Base-by-base conservation (phyloP, 2,329 filamentous ascomycete genomes). In the Escovopsis weberi region DNA sequence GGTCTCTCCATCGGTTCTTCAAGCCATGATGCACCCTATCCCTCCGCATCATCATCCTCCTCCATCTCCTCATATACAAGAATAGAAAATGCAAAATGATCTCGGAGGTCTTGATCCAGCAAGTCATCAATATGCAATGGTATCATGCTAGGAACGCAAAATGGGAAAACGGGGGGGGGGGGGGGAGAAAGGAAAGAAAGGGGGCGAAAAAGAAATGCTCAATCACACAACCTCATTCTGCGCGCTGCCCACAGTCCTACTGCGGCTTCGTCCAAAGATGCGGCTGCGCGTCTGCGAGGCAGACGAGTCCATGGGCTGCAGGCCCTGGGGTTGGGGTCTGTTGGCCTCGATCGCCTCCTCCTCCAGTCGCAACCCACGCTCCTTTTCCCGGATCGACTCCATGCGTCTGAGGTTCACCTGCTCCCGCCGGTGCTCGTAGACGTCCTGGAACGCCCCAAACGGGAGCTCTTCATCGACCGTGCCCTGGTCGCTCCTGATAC, bases 371-470 rank as follows among this genome's bases (percentile, higher is more conserved):
- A 52, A 43, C 10, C 58, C 59, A 2, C 53, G 49, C 15, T 62
- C 54, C 46, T 64, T 64, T 40, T 64, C 62, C 9, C 58, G 48
- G 41, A 64, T 64, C 1, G 59, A 62, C 1, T 58, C 59, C 34
- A 63, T 57, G 3, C 62, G 59, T 2, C 60, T 56, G 6, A 59
- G 58, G 1, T 53, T 55, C 4, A 57, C 41, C 3, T 59, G 54
- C 4, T 66, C 56, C 32, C 59, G 61, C 26, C 68, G 65, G 37
- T 56, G 60, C 26, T 64, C 61, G 39, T 68, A 71, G 0, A 71
- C 64, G 41, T 70, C 63, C 43, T 65, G 59, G 56, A 66, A 67
- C 49, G 71, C 58, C 33, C 58, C 57, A 39, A 63, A 53, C 11
- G 50, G 51, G 11, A 52, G 51, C 34, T 63, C 61, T 19, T 58